Base-by-base conservation (phyloP, 176 grass and related monocot genomes). In the Oryza punctata region DNA sequence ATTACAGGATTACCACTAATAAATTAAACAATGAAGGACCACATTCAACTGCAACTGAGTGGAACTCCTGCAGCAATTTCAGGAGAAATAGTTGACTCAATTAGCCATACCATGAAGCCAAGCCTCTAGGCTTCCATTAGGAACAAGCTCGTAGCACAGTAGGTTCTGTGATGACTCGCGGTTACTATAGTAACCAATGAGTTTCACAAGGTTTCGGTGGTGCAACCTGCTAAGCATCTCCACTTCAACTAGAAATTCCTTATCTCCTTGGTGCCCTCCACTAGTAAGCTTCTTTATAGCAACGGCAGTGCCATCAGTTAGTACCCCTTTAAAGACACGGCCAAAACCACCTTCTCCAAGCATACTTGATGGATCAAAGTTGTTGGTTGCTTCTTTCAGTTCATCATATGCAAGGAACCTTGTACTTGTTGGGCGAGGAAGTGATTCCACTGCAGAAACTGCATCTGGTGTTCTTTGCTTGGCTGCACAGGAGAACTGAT, bases 141-240 rank as follows among this genome's bases (percentile, higher is more conserved):
- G 87, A 85, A 96, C 93, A 85, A 99, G 93, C 78, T 99, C 97
- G 12, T 99, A 99, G 78, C 97, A 99, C 66, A 99, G 91, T 86
- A 99, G 90, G 70, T 85, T 99, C 64, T 94, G 93, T 69, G 81
- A 91, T 35, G 84, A 89, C 29, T 99, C 97, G 44, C 87, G 91
- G 78, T 30, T 87, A 77, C 91, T 92, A 84, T 96, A 99, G 76
- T 96, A 99, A 67, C 97, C 97, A 88, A 96, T 85, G 68, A 99
- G 88, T 90, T 99, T 99, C 72, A 99, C 97, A 88, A 99, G 94
- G 88, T 99, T 99, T 33, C 97, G 87, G 64, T 99, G 97, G 76
- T 99, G 97, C 78, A 99, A 87, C 70, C 93, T 93, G 91, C 97
- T 99, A 76, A 99, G 82, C 97, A 99, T 99, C 85, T 99, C 93